Evolutionary conservation across 495 filamentous ascomycete species (phyloP).

Genomic region (Aeminium ludgeri): DNA sequence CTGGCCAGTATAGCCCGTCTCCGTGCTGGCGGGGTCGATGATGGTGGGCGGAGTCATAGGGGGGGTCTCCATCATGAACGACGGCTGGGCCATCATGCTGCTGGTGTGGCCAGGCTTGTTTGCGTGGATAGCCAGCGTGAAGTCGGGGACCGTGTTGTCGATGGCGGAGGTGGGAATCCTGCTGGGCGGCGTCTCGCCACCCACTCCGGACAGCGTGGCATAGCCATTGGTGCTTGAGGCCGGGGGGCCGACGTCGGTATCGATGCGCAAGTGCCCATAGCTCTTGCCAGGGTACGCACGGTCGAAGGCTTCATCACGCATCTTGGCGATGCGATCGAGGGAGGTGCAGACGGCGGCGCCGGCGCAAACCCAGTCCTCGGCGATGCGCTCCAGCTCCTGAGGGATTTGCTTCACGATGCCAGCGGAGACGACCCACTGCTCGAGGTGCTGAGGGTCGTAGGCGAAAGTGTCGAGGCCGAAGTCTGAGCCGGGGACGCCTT

Average conservation of each 20-base stretch:
- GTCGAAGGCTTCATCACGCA: slow-evolving; percentile 2
- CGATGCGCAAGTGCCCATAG: background rate
- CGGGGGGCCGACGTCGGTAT: background rate
- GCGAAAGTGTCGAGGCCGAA: slow-evolving; percentile 21
- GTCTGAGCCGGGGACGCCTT: too few relatives aligned
- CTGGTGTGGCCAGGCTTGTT: too few relatives aligned
- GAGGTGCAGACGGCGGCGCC: slow-evolving; percentile 21
- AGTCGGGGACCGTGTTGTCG: too few relatives aligned
- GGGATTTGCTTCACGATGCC: slow-evolving; percentile 16
- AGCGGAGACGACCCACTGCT: slow-evolving; percentile 13
- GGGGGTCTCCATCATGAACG: too few relatives aligned
- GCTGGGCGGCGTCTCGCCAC: too few relatives aligned
- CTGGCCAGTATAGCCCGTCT: too few relatives aligned
- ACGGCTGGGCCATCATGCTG: too few relatives aligned
- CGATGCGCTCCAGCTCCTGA: slow-evolving; percentile 2
- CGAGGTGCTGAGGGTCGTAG: slow-evolving; percentile 19
- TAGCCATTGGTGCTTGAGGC: background rate
- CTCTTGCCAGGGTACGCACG: slow-evolving; percentile 5
- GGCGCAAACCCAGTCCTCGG: slow-evolving; percentile 16
- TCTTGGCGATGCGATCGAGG: slow-evolving; percentile 16
- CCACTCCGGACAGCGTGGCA: too few relatives aligned
- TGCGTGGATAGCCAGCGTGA: too few relatives aligned
- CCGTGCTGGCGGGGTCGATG: too few relatives aligned
- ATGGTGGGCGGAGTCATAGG: too few relatives aligned
- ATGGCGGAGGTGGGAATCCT: too few relatives aligned